These are phyloP conservation scores for Lanmaoa pseudosensibilis DNA, from an alignment of 768 basidiomycete species.

Conservation along the genomic window DNA sequence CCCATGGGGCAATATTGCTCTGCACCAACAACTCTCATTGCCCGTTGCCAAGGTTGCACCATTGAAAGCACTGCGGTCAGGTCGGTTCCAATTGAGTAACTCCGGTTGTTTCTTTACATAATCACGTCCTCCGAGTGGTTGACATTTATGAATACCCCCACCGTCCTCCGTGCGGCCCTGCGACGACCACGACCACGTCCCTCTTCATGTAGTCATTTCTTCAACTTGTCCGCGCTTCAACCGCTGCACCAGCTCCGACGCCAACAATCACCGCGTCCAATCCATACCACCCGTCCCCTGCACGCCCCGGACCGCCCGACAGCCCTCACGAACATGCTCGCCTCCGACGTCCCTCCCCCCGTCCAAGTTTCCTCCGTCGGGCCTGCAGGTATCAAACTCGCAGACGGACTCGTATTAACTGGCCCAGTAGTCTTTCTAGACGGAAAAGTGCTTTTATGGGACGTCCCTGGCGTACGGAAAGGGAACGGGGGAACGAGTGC, in stretches of 20 bases:
- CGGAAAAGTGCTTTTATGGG: conserved; percentile 88
- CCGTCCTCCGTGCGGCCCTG: conserved; percentile 3
- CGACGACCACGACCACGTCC: not conserved
- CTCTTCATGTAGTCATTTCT: not conserved
- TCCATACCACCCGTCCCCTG: conserved; percentile 18
- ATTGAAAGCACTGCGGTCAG: too few species aligned
- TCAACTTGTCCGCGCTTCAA: not conserved
- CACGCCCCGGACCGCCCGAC: conserved; percentile 26
- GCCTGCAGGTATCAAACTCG: conserved; percentile 61
- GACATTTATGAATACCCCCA: not conserved
- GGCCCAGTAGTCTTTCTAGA: conserved; percentile 83
- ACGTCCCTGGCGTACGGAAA: conserved; percentile 49
- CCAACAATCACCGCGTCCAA: not conserved
- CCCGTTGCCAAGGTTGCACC: too few species aligned
- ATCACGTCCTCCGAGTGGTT: too few species aligned
- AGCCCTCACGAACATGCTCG: conserved; percentile 68
- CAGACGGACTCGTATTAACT: conserved; percentile 76
- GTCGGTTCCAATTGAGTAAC: too few species aligned
- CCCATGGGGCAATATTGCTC: too few species aligned
- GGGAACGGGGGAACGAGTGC: conserved; percentile 22
- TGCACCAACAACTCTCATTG: not conserved
- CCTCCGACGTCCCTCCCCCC: conserved; percentile 63
- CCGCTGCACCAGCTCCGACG: not conserved
- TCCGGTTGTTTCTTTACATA: too few species aligned
- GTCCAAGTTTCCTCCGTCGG: conserved; percentile 73